These are phyloP conservation scores for Myxozyma vanderwaltii DNA, from an alignment of 805 yeast genomes.

Conservation along the genomic window DNA sequence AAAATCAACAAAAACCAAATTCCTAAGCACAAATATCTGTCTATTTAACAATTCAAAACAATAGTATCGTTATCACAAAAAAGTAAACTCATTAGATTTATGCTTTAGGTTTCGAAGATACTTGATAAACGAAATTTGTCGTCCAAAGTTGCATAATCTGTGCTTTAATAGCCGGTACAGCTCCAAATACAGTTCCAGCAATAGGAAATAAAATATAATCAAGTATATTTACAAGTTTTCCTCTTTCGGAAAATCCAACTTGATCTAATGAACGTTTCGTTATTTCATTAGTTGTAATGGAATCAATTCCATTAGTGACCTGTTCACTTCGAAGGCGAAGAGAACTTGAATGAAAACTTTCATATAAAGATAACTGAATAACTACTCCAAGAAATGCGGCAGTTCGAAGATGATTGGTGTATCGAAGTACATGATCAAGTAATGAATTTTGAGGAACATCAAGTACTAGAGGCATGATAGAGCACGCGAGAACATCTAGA, in stretches of 20 bases:
- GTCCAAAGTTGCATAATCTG: constrained; percentile 33
- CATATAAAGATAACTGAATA: constrained; percentile 31
- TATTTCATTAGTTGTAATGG: neutral
- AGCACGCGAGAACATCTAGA: constrained; percentile 28
- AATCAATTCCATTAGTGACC: neutral
- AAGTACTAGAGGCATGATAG: constrained; percentile 6
- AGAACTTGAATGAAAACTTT: constrained; percentile 22
- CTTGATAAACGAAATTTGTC: constrained; percentile 25
- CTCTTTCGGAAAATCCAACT: constrained; percentile 6
- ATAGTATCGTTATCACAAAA: too few relatives aligned
- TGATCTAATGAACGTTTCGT: neutral
- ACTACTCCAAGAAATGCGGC: constrained; percentile 26
- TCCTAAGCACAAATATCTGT: too few relatives aligned
- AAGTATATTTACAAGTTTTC: constrained; percentile 1
- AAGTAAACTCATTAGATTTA: too few relatives aligned
- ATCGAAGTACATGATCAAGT: constrained; percentile 6
- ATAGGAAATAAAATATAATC: constrained; percentile 34
- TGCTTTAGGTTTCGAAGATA: constrained; percentile 28
- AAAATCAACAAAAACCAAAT: too few relatives aligned
- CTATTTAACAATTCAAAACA: too few relatives aligned
- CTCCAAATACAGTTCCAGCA: constrained; percentile 36
- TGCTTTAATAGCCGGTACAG: constrained; percentile 31
- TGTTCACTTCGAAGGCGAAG: constrained; percentile 15
- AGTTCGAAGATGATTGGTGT: constrained; percentile 24
- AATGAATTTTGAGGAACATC: neutral